Evolutionary conservation across 2,329 filamentous ascomycete genomes (phyloP).

Genomic region (Talaromyces sp.): DNA sequence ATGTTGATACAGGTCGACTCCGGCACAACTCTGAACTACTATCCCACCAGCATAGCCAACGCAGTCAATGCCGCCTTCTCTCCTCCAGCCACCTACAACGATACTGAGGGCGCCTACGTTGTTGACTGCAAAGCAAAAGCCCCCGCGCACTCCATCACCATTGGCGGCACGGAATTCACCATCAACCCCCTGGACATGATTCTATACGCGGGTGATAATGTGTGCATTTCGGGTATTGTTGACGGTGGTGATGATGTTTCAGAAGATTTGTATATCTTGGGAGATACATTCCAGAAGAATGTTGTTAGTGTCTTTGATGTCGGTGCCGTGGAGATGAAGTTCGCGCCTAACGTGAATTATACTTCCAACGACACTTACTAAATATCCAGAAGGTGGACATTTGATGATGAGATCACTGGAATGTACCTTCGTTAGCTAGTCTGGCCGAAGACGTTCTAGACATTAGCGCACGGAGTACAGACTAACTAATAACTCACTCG

Average conservation of each 20-base stretch:
- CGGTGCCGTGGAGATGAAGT: constrained; percentile 47
- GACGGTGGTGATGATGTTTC: constrained; percentile 29
- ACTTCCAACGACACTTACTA: constrained; percentile 21
- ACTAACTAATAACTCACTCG: too few species aligned
- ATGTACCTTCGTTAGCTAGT: too few species aligned
- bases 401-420: not conserved
- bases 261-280: constrained; percentile 38
- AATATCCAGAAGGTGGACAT: not conserved
- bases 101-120: constrained; percentile 29
- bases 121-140: constrained; percentile 7
- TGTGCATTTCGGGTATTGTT: constrained; percentile 27
- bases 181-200: constrained; percentile 33
- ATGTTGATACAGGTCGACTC: constrained; percentile 23
- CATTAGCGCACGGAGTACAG: too few species aligned
- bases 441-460: not conserved
- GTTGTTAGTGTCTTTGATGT: constrained; percentile 53
- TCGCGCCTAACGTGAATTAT: constrained; percentile 32
- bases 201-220: constrained; percentile 22
- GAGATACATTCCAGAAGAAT: constrained; percentile 50
- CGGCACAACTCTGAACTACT: constrained; percentile 36
- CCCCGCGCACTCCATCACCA: constrained; percentile 1
- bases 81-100: constrained; percentile 39
- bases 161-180: constrained; percentile 31
- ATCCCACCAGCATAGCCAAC: constrained; percentile 37
- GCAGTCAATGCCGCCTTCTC: constrained; percentile 44